A percentile compares a stretch with the other conserved stretches of the same genome.
phyloP scores from a whole-genome alignment of 257 asterid species.

The Lavandula angustifolia region DNA sequence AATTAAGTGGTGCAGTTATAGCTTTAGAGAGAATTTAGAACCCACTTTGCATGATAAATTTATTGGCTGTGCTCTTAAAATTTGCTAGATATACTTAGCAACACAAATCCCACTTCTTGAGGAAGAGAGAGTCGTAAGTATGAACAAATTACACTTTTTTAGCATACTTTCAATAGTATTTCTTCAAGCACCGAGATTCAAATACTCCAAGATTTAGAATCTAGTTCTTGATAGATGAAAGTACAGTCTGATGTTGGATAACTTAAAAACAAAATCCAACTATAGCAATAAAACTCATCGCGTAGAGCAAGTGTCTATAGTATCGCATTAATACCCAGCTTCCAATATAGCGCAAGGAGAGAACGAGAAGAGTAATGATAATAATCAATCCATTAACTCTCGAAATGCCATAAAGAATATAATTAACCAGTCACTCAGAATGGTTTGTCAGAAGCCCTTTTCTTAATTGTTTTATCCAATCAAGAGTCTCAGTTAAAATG shows the following conservation, averaged over 20 bases:
- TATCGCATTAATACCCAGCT: constrained; percentile 11
- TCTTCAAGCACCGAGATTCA: constrained; percentile 22
- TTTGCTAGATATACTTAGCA: neutral
- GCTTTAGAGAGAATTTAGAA: constrained; percentile 21
- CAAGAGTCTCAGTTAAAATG: constrained; percentile 17
- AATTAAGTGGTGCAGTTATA: constrained; percentile 17
- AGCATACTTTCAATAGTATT: constrained; percentile 20
- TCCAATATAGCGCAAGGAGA: constrained; percentile 5
- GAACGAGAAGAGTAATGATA: neutral
- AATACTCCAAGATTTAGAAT: constrained; percentile 13
- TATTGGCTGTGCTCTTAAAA: too few relatives aligned
- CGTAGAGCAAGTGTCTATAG: neutral
- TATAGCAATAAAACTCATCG: constrained; percentile 18
- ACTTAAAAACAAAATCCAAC: neutral
- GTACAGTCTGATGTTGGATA: neutral
- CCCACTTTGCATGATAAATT: too few relatives aligned
- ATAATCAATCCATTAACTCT: neutral
- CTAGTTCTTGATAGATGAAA: constrained; percentile 6
- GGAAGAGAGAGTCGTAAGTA: constrained; percentile 5
- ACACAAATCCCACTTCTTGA: neutral
- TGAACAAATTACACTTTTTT: constrained; percentile 7
- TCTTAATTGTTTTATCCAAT: constrained; percentile 1
- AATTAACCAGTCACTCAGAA: constrained; percentile 1
- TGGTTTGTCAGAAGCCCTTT: neutral
- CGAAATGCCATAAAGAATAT: constrained; percentile 4